These are phyloP conservation scores for Neckera pumila DNA, from an alignment of 225 moss, liverwort and hornwort genomes.

Conservation along the genomic window DNA sequence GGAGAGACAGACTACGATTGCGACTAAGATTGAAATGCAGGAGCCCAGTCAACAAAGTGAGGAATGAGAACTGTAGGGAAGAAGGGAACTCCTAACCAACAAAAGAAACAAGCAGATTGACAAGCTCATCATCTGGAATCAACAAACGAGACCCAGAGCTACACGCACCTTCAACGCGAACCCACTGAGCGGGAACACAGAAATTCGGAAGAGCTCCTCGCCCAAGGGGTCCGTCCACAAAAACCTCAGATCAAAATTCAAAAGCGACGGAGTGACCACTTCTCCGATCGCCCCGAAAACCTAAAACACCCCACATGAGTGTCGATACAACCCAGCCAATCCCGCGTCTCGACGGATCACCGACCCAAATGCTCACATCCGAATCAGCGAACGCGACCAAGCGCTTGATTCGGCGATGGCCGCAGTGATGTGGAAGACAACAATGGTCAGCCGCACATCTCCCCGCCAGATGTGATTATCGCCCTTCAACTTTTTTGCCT, in stretches of 20 bases:
- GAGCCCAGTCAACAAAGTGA: not conserved
- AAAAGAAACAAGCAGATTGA: not conserved
- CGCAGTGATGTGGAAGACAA: not conserved
- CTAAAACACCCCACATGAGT: not conserved
- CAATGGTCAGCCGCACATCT: not conserved
- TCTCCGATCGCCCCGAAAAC: conserved; percentile 7
- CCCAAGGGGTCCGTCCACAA: not conserved
- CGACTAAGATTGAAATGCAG: not conserved
- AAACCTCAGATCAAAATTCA: not conserved
- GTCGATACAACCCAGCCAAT: not conserved
- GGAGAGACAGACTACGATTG: not conserved
- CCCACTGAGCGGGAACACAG: not conserved
- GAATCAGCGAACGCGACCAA: not conserved
- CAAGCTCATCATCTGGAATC: not conserved
- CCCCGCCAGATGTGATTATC: not conserved
- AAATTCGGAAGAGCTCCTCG: not conserved
- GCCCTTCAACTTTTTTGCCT: not conserved
- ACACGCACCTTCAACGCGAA: conserved; percentile 1
- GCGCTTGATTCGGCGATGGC: not conserved
- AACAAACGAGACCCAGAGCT: not conserved
- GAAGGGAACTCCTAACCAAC: not conserved
- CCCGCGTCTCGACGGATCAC: not conserved
- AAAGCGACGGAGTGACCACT: not conserved
- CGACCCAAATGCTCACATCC: not conserved
- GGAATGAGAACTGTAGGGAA: not conserved